phyloP scores from a whole-genome alignment of 1,139 yeast genomes.

The Casaregolazyma suthepensis region DNA sequence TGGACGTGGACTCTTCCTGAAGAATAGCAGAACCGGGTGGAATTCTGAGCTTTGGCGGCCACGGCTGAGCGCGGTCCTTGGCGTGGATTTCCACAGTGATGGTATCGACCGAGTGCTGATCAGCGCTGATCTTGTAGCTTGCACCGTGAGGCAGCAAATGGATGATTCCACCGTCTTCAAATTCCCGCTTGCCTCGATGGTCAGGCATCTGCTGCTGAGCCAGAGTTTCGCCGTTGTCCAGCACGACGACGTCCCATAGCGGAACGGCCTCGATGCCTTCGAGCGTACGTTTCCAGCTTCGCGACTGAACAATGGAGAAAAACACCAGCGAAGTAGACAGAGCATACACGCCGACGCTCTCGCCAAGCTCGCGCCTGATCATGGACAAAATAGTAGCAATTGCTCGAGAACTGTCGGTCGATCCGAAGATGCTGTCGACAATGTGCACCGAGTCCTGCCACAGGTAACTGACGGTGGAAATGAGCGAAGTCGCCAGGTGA shows the following conservation, averaged over 20 bases:
- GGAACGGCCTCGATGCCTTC: slow-evolving; percentile 24
- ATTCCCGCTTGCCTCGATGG: slow-evolving; percentile 15
- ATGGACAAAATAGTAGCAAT: slow-evolving; percentile 28
- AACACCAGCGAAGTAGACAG: slow-evolving; percentile 28
- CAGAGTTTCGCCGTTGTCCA: slow-evolving; percentile 30
- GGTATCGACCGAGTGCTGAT: slow-evolving; percentile 21
- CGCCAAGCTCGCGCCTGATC: slow-evolving; percentile 28
- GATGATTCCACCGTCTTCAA: slow-evolving; percentile 24
- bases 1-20: slow-evolving; percentile 17
- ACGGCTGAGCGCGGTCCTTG: slow-evolving; percentile 13
- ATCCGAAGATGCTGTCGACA: slow-evolving; percentile 31
- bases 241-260: slow-evolving; percentile 33
- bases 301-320: slow-evolving; percentile 29
- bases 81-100: slow-evolving; percentile 20
- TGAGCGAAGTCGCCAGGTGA: slow-evolving; percentile 25
- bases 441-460: slow-evolving; percentile 31
- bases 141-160: slow-evolving; percentile 25
- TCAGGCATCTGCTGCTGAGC: slow-evolving; percentile 27
- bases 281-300: slow-evolving; percentile 26
- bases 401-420: slow-evolving; percentile 32
- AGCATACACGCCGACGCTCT: slow-evolving; percentile 26
- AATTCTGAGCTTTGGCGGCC: slow-evolving; percentile 16
- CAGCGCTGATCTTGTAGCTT: slow-evolving; percentile 23
- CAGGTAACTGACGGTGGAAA: slow-evolving; percentile 24
- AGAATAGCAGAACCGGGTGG: slow-evolving; percentile 24